Evolutionary conservation across 345 rosid species (phyloP).

Genomic region (Lepidium africanum): DNA sequence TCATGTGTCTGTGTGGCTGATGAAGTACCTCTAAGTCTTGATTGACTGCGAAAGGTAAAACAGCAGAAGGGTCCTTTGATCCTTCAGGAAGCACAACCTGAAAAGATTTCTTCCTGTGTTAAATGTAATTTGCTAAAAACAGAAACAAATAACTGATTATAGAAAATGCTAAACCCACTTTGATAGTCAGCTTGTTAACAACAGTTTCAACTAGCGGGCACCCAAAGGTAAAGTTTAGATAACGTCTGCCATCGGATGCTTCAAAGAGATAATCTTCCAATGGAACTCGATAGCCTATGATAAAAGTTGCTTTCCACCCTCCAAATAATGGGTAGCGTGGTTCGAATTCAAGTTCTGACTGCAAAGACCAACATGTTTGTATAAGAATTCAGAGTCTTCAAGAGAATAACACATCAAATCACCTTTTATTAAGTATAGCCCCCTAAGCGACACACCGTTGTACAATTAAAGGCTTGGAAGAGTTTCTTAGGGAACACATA

Average conservation of each 20-base stretch:
- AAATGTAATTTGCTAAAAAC: neutral
- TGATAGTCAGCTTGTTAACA: slow-evolving; percentile 81
- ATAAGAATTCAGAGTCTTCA: neutral
- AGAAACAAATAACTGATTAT: neutral
- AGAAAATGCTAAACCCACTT: slow-evolving; percentile 44
- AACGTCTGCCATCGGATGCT: slow-evolving; percentile 80
- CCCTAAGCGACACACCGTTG: neutral
- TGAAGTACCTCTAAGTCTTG: slow-evolving; percentile 63
- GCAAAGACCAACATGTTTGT: slow-evolving; percentile 23
- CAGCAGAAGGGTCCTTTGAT: slow-evolving; percentile 80
- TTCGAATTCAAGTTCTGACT: slow-evolving; percentile 96
- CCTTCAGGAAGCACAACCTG: slow-evolving; percentile 98
- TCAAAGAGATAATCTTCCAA: slow-evolving; percentile 87
- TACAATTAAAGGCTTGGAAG: neutral
- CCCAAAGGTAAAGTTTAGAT: slow-evolving; percentile 92
- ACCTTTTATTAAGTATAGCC: neutral
- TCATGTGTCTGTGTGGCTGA: neutral
- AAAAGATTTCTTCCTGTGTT: slow-evolving; percentile 23
- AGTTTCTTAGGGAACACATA: neutral
- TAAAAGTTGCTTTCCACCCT: slow-evolving; percentile 95
- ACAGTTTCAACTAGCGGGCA: slow-evolving; percentile 82
- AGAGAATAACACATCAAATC: neutral
- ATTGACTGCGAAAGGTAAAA: slow-evolving; percentile 74
- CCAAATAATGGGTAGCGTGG: slow-evolving; percentile 97
- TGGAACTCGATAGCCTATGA: slow-evolving; percentile 86